Evolutionary conservation across 768 basidiomycete genomes (phyloP).

Genomic region (Hypholoma fasciculare): DNA sequence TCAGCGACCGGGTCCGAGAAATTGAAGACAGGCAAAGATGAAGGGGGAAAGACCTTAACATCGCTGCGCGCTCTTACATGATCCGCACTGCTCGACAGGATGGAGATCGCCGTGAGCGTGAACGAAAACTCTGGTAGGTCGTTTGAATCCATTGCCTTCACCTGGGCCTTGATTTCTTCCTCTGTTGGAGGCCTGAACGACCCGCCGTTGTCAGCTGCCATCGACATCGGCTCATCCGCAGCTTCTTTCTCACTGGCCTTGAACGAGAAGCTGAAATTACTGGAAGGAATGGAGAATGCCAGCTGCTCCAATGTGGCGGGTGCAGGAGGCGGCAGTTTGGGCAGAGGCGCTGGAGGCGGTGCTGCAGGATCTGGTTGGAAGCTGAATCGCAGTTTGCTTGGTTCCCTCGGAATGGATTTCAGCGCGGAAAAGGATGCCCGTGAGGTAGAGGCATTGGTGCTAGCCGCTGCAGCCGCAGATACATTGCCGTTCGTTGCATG

Average conservation of each 20-base stretch:
- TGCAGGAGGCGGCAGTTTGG: conserved; percentile 2
- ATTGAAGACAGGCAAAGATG: conserved; percentile 48
- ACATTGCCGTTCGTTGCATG: conserved; percentile 8
- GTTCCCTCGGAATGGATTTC: conserved; percentile 59
- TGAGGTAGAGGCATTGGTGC: conserved; percentile 16
- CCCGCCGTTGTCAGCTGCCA: not conserved
- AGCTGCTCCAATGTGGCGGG: conserved; percentile 8
- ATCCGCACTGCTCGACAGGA: conserved; percentile 18
- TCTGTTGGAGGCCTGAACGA: not conserved
- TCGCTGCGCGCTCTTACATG: conserved; percentile 29
- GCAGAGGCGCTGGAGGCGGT: conserved; percentile 16
- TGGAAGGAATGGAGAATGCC: conserved; percentile 10
- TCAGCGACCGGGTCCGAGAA: conserved; percentile 19
- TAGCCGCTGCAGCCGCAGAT: conserved; percentile 2
- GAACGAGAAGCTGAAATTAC: conserved; percentile 18
- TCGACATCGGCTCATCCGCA: not conserved
- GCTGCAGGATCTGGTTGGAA: conserved; percentile 53
- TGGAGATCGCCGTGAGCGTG: conserved; percentile 22
- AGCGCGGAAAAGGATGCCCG: conserved; percentile 19
- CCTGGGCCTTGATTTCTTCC: conserved; percentile 21
- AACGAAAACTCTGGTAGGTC: conserved; percentile 41
- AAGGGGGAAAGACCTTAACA: conserved; percentile 38
- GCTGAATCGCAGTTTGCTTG: conserved; percentile 77
- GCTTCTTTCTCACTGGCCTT: conserved; percentile 3
- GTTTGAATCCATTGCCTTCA: conserved; percentile 23